Evolutionary conservation across 805 yeast species (phyloP), one percentile per base, ranked within the genome.

Genomic region (Candida oleophila): DNA sequence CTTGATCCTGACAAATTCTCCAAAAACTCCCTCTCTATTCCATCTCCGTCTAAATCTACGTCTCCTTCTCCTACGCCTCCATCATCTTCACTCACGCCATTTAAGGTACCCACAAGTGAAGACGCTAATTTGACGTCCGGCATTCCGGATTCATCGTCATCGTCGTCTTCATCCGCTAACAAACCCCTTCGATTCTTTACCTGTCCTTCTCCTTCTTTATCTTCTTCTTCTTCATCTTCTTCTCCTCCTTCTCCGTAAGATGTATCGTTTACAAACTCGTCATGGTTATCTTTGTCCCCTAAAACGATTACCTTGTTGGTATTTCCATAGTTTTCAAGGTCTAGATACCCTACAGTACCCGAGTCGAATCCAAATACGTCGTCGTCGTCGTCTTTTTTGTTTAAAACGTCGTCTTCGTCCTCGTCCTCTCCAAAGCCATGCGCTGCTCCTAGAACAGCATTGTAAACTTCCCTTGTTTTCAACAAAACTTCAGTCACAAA

Each of bases 381-480:
- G 21, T 44, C 37, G 33, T 42, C 34, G 22, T 32, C 37, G 14
- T 36, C 39, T 25, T 25, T 25, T 11, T 25, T 25, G 30, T 25
- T 25, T 5, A 25, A 7, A 20, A 16, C 39, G 20, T 19, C 11
- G 9, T 22, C 34, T 20, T 64, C 73, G 12, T 62, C 70, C 42
- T 68, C 66, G 20, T 65, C 70, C 5, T 66, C 68, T 3, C 56
- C 68, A 16, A 65, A 71, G 12, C 48, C 54, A 12, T 47, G 46
- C 21, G 58, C 62, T 14, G 81, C 78, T 3, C 84, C 85, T 25
- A 80, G 60, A 2, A 80, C 82, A 22, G 77, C 81, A 58, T 78
- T 80, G 55, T 80, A 79, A 62, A 78, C 72, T 43, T 78, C 80
- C 49, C 82, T 68, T 9, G 82, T 77, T 44, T 77, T 77, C 43